These are phyloP conservation scores for Penicillium pulvis DNA, from an alignment of 495 filamentous ascomycete genomes.

Conservation along the genomic window DNA sequence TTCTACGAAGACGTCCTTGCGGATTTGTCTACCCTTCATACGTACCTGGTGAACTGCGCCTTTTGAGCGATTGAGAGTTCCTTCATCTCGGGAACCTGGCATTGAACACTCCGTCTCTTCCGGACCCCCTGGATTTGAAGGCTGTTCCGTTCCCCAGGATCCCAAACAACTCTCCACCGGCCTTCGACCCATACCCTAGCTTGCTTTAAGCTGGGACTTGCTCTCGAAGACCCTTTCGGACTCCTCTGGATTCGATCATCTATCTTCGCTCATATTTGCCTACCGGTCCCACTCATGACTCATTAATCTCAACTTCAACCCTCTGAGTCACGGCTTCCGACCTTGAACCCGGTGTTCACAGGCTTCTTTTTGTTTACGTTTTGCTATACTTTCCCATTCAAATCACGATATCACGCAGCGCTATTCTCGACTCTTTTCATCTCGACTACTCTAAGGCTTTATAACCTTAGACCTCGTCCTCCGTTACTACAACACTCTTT, in stretches of 20 bases:
- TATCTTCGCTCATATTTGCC: constrained; percentile 19
- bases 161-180: constrained; percentile 15
- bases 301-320: constrained; percentile 37
- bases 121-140: constrained; percentile 40
- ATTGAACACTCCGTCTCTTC: constrained; percentile 42
- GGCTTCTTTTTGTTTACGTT: constrained; percentile 29
- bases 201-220: constrained; percentile 23
- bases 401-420: constrained; percentile 57
- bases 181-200: constrained; percentile 6
- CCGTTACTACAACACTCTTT: constrained; percentile 40
- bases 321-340: constrained; percentile 37
- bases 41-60: constrained; percentile 22
- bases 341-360: constrained; percentile 50
- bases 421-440: constrained; percentile 30
- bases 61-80: constrained; percentile 38
- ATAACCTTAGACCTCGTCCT: constrained; percentile 27
- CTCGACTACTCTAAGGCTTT: constrained; percentile 17
- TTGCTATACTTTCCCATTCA: constrained; percentile 35
- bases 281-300: constrained; percentile 38
- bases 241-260: constrained; percentile 11
- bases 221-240: constrained; percentile 11
- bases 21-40: constrained; percentile 15
- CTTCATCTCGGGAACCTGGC: constrained; percentile 36
- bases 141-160: constrained; percentile 33
- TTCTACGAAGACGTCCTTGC: constrained; percentile 12